Evolutionary conservation across 208 protist species (phyloP).

Genomic region (Balamuthia mandrillaris): DNA sequence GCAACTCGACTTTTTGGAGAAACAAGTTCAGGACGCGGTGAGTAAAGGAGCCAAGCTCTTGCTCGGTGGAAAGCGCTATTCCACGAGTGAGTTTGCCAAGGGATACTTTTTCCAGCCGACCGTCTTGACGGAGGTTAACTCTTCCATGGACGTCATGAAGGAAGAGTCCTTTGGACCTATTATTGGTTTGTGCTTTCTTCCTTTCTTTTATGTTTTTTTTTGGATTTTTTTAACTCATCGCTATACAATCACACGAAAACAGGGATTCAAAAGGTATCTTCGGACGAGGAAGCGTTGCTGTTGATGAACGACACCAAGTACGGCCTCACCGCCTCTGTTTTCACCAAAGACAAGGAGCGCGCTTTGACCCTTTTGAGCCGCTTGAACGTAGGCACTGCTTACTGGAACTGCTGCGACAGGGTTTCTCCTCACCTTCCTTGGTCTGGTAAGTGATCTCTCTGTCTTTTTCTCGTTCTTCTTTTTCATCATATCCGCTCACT

Average conservation of each 20-base stretch:
- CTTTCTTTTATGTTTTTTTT: background rate
- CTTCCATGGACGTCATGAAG: conserved; percentile 46
- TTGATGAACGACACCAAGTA: conserved; percentile 52
- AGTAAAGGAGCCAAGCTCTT: conserved; percentile 43
- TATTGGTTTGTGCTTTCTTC: conserved; percentile 33
- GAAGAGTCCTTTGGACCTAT: conserved; percentile 54
- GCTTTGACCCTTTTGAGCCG: background rate
- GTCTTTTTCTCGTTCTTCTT: background rate
- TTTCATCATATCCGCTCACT: background rate
- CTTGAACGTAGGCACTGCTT: conserved; percentile 54
- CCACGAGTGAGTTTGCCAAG: no score
- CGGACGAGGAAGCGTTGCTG: conserved; percentile 18
- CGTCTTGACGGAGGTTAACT: conserved; percentile 37
- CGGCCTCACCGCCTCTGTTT: conserved; percentile 45
- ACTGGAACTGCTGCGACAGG: conserved; percentile 59
- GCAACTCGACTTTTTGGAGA: conserved; percentile 19
- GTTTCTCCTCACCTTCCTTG: background rate
- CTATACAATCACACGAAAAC: background rate
- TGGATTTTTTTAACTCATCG: background rate
- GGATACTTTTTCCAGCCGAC: conserved; percentile 55
- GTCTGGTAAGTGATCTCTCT: background rate
- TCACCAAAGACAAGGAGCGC: background rate
- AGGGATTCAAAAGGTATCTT: conserved; percentile 13
- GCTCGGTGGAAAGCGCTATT: conserved; percentile 38
- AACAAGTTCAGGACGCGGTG: conserved; percentile 33